phyloP scores from a whole-genome alignment of 2,329 filamentous ascomycete genomes.

The Penicillium hordei region DNA sequence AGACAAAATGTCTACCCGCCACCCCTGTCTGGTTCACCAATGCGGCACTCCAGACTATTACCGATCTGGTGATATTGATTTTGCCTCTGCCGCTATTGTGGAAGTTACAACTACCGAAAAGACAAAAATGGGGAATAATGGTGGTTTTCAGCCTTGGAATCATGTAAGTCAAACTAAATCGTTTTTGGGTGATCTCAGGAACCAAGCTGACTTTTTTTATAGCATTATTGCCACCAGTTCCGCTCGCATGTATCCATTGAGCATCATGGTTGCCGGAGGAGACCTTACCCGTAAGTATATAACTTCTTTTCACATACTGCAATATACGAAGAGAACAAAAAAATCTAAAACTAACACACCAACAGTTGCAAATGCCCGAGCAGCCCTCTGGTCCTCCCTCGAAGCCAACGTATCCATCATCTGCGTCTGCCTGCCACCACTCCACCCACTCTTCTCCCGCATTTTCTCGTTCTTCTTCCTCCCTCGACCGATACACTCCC shows the following conservation, averaged over 20 bases:
- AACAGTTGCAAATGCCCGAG: slow-evolving; percentile 24
- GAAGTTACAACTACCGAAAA: slow-evolving; percentile 22
- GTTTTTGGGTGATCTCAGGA: neutral
- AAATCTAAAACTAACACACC: neutral
- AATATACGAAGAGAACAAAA: neutral
- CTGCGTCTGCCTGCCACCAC: slow-evolving; percentile 31
- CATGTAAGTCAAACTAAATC: slow-evolving; percentile 20
- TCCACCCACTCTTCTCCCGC: slow-evolving; percentile 29
- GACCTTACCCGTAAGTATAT: slow-evolving; percentile 25
- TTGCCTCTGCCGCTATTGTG: slow-evolving; percentile 29
- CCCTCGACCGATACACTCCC: slow-evolving; percentile 15
- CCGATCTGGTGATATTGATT: slow-evolving; percentile 28
- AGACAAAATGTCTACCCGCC: slow-evolving; percentile 22
- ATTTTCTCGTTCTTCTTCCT: slow-evolving; percentile 27
- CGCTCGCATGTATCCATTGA: slow-evolving; percentile 24
- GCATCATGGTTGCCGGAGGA: slow-evolving; percentile 9
- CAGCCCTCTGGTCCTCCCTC: slow-evolving; percentile 34
- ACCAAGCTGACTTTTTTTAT: neutral
- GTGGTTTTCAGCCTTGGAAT: slow-evolving; percentile 31
- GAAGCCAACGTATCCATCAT: slow-evolving; percentile 35
- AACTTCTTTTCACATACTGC: neutral
- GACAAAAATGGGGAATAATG: slow-evolving; percentile 28
- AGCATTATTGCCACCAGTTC: slow-evolving; percentile 33
- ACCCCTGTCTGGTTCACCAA: slow-evolving; percentile 30
- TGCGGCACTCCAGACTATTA: slow-evolving; percentile 30